Conservation (phyloP, 495 filamentous ascomycete genomes). For the Barbatosphaeria neglecta region DNA sequence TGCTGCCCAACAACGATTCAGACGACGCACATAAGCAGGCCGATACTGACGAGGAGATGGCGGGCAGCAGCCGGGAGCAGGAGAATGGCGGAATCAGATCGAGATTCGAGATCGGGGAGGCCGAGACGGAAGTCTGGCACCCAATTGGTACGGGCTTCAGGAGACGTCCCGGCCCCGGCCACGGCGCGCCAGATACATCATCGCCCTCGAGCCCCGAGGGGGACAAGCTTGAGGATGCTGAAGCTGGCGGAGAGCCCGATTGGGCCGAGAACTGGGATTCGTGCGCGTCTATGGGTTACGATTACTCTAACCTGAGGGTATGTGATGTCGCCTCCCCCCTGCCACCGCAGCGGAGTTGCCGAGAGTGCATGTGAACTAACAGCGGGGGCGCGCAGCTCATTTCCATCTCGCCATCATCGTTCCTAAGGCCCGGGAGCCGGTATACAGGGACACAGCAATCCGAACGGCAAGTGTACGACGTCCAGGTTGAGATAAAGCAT, state of each 20-base stretch:
- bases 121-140: neutral
- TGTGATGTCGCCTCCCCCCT: slow-evolving; percentile 9
- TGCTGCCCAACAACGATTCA: slow-evolving; percentile 1
- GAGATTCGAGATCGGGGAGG: neutral
- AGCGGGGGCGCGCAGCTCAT: slow-evolving; percentile 34
- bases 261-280: slow-evolving; percentile 11
- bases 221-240: slow-evolving; percentile 12
- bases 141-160: slow-evolving; percentile 1
- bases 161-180: slow-evolving; percentile 4
- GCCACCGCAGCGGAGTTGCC: neutral
- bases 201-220: slow-evolving; percentile 11
- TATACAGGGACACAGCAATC: slow-evolving; percentile 89
- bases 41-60: slow-evolving; percentile 20
- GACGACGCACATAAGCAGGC: slow-evolving; percentile 22
- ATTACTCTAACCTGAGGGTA: slow-evolving; percentile 58
- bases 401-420: slow-evolving; percentile 61
- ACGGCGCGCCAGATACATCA: slow-evolving; percentile 3
- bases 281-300: slow-evolving; percentile 40
- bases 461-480: slow-evolving; percentile 81
- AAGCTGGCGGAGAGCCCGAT: slow-evolving; percentile 6
- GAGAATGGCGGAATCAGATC: neutral
- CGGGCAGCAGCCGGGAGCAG: slow-evolving; percentile 1
- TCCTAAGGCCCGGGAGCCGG: slow-evolving; percentile 74
- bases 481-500: slow-evolving; percentile 93
- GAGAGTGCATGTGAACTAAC: neutral